phyloP scores from a whole-genome alignment of 169 alveolate species.

The Fabrea salina region DNA sequence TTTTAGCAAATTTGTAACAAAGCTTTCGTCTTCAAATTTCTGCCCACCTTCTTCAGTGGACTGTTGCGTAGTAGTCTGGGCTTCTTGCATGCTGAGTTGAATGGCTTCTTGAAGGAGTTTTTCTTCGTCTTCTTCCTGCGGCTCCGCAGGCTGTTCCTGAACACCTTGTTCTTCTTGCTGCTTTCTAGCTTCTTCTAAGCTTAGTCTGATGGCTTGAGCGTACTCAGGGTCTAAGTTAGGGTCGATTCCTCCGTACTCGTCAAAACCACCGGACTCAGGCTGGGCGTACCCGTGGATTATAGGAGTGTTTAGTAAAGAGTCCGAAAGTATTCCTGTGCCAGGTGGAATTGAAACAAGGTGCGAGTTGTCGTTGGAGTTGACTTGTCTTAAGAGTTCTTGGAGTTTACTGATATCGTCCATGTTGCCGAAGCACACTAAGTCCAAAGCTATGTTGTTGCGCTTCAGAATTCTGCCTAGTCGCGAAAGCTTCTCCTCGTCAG shows the following conservation, averaged over 20 bases:
- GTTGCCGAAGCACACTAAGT: slow-evolving; percentile 87
- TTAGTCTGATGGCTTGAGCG: slow-evolving; percentile 70
- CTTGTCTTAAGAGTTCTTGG: slow-evolving; percentile 76
- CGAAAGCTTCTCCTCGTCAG: slow-evolving; percentile 72
- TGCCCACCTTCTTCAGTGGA: neutral
- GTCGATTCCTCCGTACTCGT: slow-evolving; percentile 83
- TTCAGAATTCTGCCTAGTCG: slow-evolving; percentile 90
- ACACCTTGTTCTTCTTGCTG: slow-evolving; percentile 30
- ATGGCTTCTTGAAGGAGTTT: slow-evolving; percentile 31
- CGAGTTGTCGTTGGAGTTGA: slow-evolving; percentile 76
- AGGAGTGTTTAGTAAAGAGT: slow-evolving; percentile 7
- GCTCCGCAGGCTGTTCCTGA: slow-evolving; percentile 12
- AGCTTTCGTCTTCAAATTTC: neutral
- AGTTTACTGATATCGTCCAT: slow-evolving; percentile 74
- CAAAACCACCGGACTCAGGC: slow-evolving; percentile 39
- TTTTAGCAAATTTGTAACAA: slow-evolving; percentile 24
- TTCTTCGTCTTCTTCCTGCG: slow-evolving; percentile 50
- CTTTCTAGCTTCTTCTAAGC: slow-evolving; percentile 44
- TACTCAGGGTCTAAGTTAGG: slow-evolving; percentile 90
- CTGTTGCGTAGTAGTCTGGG: neutral
- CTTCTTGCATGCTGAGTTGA: slow-evolving; percentile 20
- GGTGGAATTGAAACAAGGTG: slow-evolving; percentile 62
- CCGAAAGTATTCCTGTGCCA: slow-evolving; percentile 5
- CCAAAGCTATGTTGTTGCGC: slow-evolving; percentile 93
- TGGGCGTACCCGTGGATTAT: slow-evolving; percentile 28